phyloP scores from a whole-genome alignment of 306 rosid genomes.

The Inga oerstediana region DNA sequence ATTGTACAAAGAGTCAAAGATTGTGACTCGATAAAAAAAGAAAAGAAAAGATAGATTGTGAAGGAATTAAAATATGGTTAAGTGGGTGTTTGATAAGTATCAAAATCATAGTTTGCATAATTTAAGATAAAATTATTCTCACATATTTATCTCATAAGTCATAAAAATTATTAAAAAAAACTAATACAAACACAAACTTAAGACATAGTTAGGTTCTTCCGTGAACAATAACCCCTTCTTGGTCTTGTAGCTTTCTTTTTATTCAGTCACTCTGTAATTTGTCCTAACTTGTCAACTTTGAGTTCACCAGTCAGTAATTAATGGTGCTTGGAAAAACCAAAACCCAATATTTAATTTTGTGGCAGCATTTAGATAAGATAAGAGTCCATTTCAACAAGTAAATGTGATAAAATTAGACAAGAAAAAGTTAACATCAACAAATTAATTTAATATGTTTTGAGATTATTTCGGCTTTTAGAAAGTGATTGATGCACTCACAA shows the following conservation, averaged over 20 bases:
- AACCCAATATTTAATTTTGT: not conserved
- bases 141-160: too few relatives aligned
- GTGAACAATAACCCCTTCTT: not conserved
- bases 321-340: not conserved
- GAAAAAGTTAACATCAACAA: not conserved
- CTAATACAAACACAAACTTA: not conserved
- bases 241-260: not conserved
- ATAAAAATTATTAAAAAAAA: too few relatives aligned
- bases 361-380: not conserved
- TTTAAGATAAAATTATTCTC: too few relatives aligned
- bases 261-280: not conserved
- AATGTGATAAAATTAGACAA: not conserved
- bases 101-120: too few relatives aligned
- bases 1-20: not conserved
- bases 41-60: not conserved
- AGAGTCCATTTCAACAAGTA: not conserved
- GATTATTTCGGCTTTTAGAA: slow-evolving; percentile 30
- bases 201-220: not conserved
- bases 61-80: not conserved
- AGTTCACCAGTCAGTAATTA: not conserved
- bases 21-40: too few relatives aligned
- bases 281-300: not conserved
- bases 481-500: slow-evolving; percentile 47
- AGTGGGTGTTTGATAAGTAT: too few relatives aligned
- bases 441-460: not conserved